Evolutionary conservation across 352 stramenopile genomes (phyloP), one percentile per base, ranked within the genome.

Genomic region (Phytophthora rubi): DNA sequence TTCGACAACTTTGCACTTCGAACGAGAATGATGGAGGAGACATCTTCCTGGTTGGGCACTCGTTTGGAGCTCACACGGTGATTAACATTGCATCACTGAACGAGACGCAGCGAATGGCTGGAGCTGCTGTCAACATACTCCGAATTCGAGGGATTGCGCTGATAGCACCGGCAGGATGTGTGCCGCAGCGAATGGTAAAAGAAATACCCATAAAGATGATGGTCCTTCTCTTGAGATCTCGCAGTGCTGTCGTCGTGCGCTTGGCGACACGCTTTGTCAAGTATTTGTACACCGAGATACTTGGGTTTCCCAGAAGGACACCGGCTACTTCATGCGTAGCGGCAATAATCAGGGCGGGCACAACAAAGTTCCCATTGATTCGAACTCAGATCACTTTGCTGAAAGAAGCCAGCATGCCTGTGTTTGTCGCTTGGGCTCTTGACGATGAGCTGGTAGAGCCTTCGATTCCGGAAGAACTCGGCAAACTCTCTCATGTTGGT

Each of bases 381-480:
- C 51, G 70, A 32, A 62, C 75, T 8, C 73, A 83, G 26, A 78
- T 82, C 0, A 68, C 63, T 13, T 39, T 73, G 3, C 42, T 80
- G 0, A 63, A 51, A 52, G 59, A 59, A 28, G 56, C 53, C 3
- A 30, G 9, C 37, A 74, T 80, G n/a, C 76, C 82, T 10, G 51
- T 73, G 12, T 78, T 90, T 35, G 53, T 87, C 15, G 79, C 80
- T 5, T 88, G 74, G 74, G 80, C 82, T 8, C 51, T 70, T 1
- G 78, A 82, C 33, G 81, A 90, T 65, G 58, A 70, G 16, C 71
- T 83, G 9, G 75, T 90, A 23, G 77, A 89, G 48, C 48, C 68
- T 26, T 68, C 60, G 42, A 79, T 89, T 44, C 74, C 77, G 0
- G 47, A 70, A 60, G 76, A 90, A 59, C 66, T 90, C 0, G 78